phyloP scores from a whole-genome alignment of 2,329 filamentous ascomycete species.

The Fusarium tricinctum region DNA sequence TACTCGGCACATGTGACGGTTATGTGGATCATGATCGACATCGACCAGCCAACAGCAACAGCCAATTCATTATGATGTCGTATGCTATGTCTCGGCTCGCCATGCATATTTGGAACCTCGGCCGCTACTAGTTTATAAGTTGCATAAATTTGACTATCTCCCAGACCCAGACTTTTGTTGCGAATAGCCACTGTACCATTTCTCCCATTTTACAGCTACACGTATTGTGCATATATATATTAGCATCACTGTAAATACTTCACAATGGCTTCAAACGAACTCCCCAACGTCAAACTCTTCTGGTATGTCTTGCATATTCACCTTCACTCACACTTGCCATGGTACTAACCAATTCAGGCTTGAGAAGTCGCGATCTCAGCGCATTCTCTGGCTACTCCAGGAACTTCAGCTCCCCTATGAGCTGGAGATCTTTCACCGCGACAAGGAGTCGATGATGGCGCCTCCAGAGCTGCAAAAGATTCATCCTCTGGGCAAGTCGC shows the following conservation, averaged over 20 bases:
- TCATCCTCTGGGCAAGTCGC: constrained; percentile 90
- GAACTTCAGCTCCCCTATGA: constrained; percentile 85
- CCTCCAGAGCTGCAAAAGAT: constrained; percentile 81
- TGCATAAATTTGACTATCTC: constrained; percentile 18
- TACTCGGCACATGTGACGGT: constrained; percentile 38
- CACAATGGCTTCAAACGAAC: constrained; percentile 50
- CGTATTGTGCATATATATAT: background rate
- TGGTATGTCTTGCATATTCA: constrained; percentile 62
- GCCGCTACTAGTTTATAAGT: constrained; percentile 19
- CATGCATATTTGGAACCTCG: constrained; percentile 26
- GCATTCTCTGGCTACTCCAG: constrained; percentile 88
- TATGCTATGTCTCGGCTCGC: constrained; percentile 14
- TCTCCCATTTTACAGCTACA: background rate
- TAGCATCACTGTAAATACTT: background rate
- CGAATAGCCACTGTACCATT: background rate
- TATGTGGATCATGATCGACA: constrained; percentile 25
- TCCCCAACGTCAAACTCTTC: constrained; percentile 72
- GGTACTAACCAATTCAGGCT: constrained; percentile 70
- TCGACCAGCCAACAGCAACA: constrained; percentile 17
- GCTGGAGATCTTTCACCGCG: constrained; percentile 82
- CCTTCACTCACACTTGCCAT: background rate
- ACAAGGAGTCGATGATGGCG: constrained; percentile 73
- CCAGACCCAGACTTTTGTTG: background rate
- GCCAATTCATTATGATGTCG: constrained; percentile 15
- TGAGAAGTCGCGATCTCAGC: constrained; percentile 83